These are phyloP conservation scores for Pelargonium citronellum DNA, from an alignment of 441 rosid genomes.

Conservation along the genomic window DNA sequence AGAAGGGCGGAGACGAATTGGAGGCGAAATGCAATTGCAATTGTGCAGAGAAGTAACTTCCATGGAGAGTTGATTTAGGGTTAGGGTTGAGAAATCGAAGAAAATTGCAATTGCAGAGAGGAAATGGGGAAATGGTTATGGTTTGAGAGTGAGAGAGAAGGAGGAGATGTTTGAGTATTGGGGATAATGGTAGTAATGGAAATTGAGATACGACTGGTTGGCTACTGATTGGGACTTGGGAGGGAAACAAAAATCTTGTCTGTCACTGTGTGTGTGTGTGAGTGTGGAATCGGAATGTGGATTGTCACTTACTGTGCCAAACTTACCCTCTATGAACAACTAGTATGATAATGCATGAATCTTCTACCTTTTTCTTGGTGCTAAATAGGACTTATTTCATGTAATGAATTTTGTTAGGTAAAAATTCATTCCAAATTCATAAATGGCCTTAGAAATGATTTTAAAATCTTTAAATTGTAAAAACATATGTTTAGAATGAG, in stretches of 20 bases:
- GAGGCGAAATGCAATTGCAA: slow-evolving; percentile 35
- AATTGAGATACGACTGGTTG: background rate
- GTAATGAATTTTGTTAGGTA: too few species aligned
- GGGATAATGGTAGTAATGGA: background rate
- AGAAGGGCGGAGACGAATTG: slow-evolving; percentile 27
- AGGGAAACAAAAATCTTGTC: slow-evolving; percentile 5
- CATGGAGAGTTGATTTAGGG: slow-evolving; percentile 24
- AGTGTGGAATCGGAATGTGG: slow-evolving; percentile 12
- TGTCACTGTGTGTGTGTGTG: background rate
- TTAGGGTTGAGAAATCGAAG: too few species aligned
- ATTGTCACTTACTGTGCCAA: too few species aligned
- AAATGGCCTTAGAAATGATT: too few species aligned
- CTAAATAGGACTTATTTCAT: too few species aligned
- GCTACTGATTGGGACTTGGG: background rate
- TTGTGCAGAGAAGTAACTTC: slow-evolving; percentile 36
- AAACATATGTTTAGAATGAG: too few species aligned
- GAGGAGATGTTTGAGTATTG: background rate
- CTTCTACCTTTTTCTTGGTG: too few species aligned
- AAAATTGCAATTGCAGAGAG: too few species aligned
- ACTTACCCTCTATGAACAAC: too few species aligned
- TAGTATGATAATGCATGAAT: too few species aligned
- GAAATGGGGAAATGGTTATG: background rate
- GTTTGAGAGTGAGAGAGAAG: background rate
- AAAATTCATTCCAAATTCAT: too few species aligned
- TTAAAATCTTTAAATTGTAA: too few species aligned